Base-by-base conservation (phyloP, 192 early-diverging fungal genomes). In the Gigaspora rosea region DNA sequence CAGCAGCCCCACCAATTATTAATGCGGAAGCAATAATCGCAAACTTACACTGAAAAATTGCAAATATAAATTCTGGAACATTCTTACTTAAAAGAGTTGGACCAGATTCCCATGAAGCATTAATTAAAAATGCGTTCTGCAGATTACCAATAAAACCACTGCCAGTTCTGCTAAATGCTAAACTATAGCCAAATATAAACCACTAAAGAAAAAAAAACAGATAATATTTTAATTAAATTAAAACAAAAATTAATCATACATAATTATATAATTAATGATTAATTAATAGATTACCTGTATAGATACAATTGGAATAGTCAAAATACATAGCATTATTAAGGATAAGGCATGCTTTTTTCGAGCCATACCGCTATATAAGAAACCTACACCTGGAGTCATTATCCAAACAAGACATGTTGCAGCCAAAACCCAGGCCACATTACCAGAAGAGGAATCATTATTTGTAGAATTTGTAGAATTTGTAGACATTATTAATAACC, bases 61-160 rank as follows among this genome's bases (percentile, higher is more conserved):
- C 81, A 70, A 82, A 87, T 9, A 65, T 87, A 9, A 85, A 78
- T 10, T 82, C 85, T 0, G 93, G 94, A 33, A 94, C 83, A 5
- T 82, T 89, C 9, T 87, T 88, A 9, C 87, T 86, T 33, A 84
- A 87, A 15, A 86, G 83, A 73, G 87, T 85, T 49, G 89, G 86
- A 15, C 84, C 83, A 65, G 41, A 41, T 1, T 41, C 7, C 41
- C 79, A 77, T 47, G 84, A 80, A 72, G 94, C 88, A 35, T 85
- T 82, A 41, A 87, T 86, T 32, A 91, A 85, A 63, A 93, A 76
- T 80, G 88, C 84, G 70, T 90, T 84, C 61, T 82, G 81, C 62
- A 90, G 70, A 81, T 94, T 86, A 49, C 94, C 93, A 73, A 94
- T 94, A 62, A 95, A 92, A 22, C 81, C 83, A 27, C 86, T 88